Evolutionary conservation across 2,329 filamentous ascomycete genomes (phyloP).

Genomic region (Colletotrichum chrysophilum): DNA sequence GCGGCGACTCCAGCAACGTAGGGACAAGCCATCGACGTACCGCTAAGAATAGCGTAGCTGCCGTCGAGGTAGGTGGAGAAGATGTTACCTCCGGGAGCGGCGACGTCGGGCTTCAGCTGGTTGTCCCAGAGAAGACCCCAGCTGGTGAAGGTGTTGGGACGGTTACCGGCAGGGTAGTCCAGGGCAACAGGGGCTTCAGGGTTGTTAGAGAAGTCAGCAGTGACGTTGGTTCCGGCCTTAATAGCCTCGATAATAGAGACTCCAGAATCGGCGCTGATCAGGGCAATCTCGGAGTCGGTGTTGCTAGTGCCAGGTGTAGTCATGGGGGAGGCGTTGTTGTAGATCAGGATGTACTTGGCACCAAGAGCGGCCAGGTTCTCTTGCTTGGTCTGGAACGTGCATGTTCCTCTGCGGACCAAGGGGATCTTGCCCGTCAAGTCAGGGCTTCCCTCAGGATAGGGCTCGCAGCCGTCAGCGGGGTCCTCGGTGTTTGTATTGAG

Average conservation of each 20-base stretch:
- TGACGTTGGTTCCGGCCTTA: constrained; percentile 28
- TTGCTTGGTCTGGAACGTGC: constrained; percentile 33
- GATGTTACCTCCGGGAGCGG: constrained; percentile 45
- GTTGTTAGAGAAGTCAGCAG: constrained; percentile 32
- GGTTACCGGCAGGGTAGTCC: constrained; percentile 33
- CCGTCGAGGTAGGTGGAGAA: constrained; percentile 47
- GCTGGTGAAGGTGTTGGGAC: constrained; percentile 42
- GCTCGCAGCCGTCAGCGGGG: constrained; percentile 29
- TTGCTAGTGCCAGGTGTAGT: constrained; percentile 18
- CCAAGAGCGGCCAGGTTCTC: constrained; percentile 29
- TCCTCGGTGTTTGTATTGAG: constrained; percentile 29
- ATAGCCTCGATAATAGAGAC: constrained; percentile 29
- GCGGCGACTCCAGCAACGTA: constrained; percentile 42
- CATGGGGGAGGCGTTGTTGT: constrained; percentile 29
- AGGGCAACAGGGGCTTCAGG: constrained; percentile 26
- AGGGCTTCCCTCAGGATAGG: constrained; percentile 26
- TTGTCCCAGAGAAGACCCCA: constrained; percentile 51
- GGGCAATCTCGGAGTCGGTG: constrained; percentile 21
- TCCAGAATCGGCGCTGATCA: constrained; percentile 28
- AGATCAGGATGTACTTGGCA: constrained; percentile 33
- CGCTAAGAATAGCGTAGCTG: constrained; percentile 45
- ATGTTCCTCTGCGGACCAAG: constrained; percentile 42
- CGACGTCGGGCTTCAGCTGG: constrained; percentile 47
- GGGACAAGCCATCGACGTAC: constrained; percentile 54
- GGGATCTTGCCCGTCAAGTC: constrained; percentile 33